A percentile compares a stretch with the other conserved stretches of the same genome.
phyloP scores from a whole-genome alignment of 345 rosid species.

The Euphorbia peplus region DNA sequence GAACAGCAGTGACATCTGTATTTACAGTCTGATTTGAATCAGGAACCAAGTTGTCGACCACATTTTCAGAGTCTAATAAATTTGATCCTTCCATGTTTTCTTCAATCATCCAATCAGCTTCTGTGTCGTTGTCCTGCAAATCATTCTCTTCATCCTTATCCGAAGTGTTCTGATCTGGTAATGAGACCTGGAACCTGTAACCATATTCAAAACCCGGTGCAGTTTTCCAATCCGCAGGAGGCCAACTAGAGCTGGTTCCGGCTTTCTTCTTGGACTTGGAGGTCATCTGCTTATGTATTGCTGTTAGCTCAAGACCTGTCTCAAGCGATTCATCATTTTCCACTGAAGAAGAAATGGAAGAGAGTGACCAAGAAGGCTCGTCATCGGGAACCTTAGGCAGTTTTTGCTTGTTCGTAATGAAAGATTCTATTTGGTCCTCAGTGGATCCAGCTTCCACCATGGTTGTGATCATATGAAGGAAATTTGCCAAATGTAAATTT shows the following conservation, averaged over 20 bases:
- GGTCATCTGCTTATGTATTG: slow-evolving; percentile 17
- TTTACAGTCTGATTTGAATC: slow-evolving; percentile 9
- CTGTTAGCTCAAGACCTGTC: slow-evolving; percentile 15
- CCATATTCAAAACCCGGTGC: slow-evolving; percentile 49
- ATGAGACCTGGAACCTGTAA: slow-evolving; percentile 31
- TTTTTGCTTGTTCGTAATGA: slow-evolving; percentile 72
- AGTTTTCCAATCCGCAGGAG: slow-evolving; percentile 68
- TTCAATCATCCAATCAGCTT: slow-evolving; percentile 37
- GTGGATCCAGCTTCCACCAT: slow-evolving; percentile 69
- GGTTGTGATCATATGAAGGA: slow-evolving; percentile 77
- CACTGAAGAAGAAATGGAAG: slow-evolving; percentile 22
- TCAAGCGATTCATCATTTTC: slow-evolving; percentile 22
- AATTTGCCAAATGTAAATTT: slow-evolving; percentile 75
- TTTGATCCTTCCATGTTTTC: slow-evolving; percentile 17
- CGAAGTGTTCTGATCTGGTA: slow-evolving; percentile 22
- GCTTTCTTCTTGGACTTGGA: slow-evolving; percentile 39
- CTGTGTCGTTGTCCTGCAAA: slow-evolving; percentile 15
- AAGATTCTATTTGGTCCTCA: slow-evolving; percentile 66
- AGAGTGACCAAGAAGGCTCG: slow-evolving; percentile 64
- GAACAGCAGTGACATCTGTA: slow-evolving; percentile 18
- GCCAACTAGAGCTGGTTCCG: slow-evolving; percentile 55
- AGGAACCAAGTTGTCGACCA: slow-evolving; percentile 13
- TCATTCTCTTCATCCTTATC: slow-evolving; percentile 25
- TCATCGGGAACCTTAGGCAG: slow-evolving; percentile 58
- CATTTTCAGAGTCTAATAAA: slow-evolving; percentile 19